phyloP scores from a whole-genome alignment of 176 grass and related monocot genomes.

The Triticum turgidum region DNA sequence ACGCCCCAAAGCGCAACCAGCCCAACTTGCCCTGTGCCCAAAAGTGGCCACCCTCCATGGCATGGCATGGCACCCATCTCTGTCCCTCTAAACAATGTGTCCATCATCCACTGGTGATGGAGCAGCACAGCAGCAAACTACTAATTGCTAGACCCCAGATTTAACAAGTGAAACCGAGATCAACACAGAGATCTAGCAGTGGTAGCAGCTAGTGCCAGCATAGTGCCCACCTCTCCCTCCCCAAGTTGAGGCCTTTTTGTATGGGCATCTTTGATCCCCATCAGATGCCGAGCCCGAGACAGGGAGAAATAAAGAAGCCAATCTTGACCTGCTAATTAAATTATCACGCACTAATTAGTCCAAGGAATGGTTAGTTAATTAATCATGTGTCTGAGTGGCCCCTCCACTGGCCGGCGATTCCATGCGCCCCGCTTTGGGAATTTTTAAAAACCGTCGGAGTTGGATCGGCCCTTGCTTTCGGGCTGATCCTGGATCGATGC shows the following conservation, averaged over 20 bases:
- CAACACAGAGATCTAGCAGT: slow-evolving; percentile 32
- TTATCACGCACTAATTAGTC: slow-evolving; percentile 13
- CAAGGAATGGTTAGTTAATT: neutral
- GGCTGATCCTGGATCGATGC: slow-evolving; percentile 15
- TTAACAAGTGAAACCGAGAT: slow-evolving; percentile 38
- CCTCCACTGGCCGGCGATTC: slow-evolving; percentile 35
- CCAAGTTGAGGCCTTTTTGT: slow-evolving; percentile 34
- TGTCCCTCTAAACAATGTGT: neutral
- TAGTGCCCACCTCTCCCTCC: slow-evolving; percentile 12
- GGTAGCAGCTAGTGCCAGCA: slow-evolving; percentile 20
- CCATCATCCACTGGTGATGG: neutral
- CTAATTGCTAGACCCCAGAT: neutral
- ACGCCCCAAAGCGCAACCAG: neutral
- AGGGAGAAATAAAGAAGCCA: slow-evolving; percentile 26
- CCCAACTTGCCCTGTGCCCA: slow-evolving; percentile 14
- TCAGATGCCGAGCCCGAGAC: slow-evolving; percentile 29
- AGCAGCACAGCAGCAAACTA: neutral
- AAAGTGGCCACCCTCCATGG: neutral
- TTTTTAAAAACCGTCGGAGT: slow-evolving; percentile 20
- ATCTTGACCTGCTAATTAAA: slow-evolving; percentile 35
- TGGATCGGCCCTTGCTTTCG: slow-evolving; percentile 51
- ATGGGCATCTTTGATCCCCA: slow-evolving; percentile 40
- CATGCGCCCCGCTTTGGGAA: neutral
- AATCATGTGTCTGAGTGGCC: no score
- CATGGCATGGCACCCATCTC: neutral